Conservation (phyloP, 805 yeast genomes). For the Priceomyces fermenticarens region DNA sequence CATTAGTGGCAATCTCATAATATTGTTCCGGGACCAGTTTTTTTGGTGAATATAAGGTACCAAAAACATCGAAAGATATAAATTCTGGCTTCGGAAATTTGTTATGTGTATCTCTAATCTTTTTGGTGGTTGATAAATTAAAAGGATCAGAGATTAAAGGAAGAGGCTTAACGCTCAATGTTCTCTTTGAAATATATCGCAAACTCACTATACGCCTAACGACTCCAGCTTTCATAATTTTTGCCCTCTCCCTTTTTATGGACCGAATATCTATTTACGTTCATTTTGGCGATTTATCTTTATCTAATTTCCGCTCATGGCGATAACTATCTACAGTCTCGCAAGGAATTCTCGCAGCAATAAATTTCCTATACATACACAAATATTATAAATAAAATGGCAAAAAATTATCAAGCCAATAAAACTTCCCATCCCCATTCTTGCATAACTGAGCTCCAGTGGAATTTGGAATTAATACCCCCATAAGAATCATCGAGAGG, state of each 20-base stretch:
- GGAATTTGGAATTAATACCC: slow-evolving; percentile 49
- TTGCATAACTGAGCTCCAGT: slow-evolving; percentile 69
- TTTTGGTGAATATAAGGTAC: slow-evolving; percentile 59
- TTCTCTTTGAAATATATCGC: not conserved
- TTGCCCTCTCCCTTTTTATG: too few relatives aligned
- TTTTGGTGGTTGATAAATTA: slow-evolving; percentile 17
- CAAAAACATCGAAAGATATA: slow-evolving; percentile 67
- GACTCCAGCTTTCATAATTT: not conserved
- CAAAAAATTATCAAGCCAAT: slow-evolving; percentile 43
- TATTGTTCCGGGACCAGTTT: slow-evolving; percentile 55
- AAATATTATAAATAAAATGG: not conserved
- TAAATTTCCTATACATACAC: not conserved
- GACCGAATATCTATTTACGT: not conserved
- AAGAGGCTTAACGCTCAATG: not conserved
- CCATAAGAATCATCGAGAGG: slow-evolving; percentile 30
- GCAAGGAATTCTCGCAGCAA: too few relatives aligned
- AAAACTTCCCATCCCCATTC: slow-evolving; percentile 78
- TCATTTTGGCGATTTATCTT: not conserved
- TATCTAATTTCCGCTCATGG: not conserved
- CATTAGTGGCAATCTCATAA: slow-evolving; percentile 38
- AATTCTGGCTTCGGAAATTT: slow-evolving; percentile 42
- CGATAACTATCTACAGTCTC: too few relatives aligned
- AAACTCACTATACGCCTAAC: not conserved
- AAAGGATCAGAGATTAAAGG: slow-evolving; percentile 22
- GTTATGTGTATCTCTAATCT: slow-evolving; percentile 22